Conservation (phyloP, 805 yeast species). For the Ogataea ramenticola region DNA sequence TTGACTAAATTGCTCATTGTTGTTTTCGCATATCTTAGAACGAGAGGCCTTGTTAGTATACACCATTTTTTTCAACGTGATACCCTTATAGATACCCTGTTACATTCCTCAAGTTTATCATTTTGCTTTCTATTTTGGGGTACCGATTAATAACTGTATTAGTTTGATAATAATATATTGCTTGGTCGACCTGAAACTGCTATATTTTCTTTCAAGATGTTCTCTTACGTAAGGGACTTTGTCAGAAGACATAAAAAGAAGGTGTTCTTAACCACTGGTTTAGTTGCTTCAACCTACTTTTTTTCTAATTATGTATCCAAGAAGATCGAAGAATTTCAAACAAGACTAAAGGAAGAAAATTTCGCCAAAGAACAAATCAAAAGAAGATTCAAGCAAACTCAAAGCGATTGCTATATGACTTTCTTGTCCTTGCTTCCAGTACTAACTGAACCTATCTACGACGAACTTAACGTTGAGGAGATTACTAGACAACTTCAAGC, state of each 20-base stretch:
- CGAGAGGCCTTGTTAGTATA: no score
- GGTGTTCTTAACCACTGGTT: constrained; percentile 35
- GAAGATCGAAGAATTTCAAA: constrained; percentile 43
- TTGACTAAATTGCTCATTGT: no score
- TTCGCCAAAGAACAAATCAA: constrained; percentile 63
- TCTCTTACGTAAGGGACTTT: constrained; percentile 28
- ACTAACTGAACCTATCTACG: constrained; percentile 55
- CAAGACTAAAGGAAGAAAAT: constrained; percentile 46
- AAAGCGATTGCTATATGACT: constrained; percentile 81
- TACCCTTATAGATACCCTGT: no score
- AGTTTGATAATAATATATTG: no score
- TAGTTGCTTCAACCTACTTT: constrained; percentile 37
- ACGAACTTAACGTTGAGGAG: constrained; percentile 60
- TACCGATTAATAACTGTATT: no score
- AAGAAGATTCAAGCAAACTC: constrained; percentile 84
- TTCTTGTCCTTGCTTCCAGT: constrained; percentile 78
- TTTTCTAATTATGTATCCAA: constrained; percentile 33
- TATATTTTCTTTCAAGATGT: constrained; percentile 15
- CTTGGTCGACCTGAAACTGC: no score
- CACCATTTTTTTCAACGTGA: no score
- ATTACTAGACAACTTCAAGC: constrained; percentile 64
- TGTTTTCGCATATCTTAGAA: no score
- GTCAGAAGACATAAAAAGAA: constrained; percentile 37
- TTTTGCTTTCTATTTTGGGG: no score
- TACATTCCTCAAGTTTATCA: no score